Percentiles rank a stretch among this genome's conserved stretches.
Conservation (phyloP, 192 early-diverging fungal species). For the Helicostylum pulchrum region DNA sequence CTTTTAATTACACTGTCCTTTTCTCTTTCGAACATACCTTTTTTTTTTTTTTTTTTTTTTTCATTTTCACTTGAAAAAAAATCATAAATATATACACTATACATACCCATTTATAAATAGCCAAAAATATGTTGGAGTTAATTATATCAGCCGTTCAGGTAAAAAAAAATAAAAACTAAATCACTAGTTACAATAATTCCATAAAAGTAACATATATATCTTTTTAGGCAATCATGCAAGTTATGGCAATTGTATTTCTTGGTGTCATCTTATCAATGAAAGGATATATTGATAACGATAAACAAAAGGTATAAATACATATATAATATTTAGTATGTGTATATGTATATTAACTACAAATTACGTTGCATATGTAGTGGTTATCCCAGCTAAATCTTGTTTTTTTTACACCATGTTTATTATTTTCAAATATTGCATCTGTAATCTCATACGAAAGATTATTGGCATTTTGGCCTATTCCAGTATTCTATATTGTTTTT, state of each 20-base stretch:
- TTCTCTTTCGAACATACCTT: not conserved
- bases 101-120: not conserved
- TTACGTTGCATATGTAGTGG: constrained; percentile 31
- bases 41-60: not conserved
- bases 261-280: constrained; percentile 18
- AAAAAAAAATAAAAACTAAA: too few species aligned
- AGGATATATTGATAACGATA: constrained; percentile 22
- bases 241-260: constrained; percentile 24
- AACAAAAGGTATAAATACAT: constrained; percentile 25
- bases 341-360: too few species aligned
- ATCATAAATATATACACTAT: not conserved
- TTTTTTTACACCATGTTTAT: constrained; percentile 72
- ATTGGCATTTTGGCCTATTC: constrained; percentile 70
- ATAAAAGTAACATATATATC: not conserved
- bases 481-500: constrained; percentile 46
- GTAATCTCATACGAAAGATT: constrained; percentile 60
- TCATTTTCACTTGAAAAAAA: not conserved
- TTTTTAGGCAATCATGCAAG: constrained; percentile 35
- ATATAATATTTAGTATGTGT: not conserved
- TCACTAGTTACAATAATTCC: not conserved
- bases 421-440: constrained; percentile 73
- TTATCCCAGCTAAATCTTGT: constrained; percentile 60
- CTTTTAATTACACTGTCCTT: not conserved
- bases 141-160: constrained; percentile 7
- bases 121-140: not conserved